Percentiles rank a stretch among this genome's conserved stretches.
Conservation (phyloP, 805 yeast species). For the Schizosaccharomyces lindneri region DNA sequence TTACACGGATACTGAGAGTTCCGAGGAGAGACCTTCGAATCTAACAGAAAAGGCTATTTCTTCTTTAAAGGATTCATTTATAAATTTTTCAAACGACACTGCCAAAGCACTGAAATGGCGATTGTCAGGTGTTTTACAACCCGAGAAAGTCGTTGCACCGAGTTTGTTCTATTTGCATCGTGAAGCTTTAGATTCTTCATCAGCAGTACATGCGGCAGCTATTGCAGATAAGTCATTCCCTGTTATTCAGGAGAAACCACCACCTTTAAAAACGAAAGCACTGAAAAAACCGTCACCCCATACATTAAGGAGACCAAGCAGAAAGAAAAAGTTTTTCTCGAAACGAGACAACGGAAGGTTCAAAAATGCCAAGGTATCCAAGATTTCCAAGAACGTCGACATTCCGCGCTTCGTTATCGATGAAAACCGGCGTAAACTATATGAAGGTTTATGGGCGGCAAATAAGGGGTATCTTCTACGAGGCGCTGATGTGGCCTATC, state of each 20-base stretch:
- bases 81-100: neutral
- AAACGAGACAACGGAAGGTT: neutral
- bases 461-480: constrained; percentile 31
- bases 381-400: neutral
- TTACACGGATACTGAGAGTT: neutral
- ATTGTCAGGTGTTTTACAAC: neutral
- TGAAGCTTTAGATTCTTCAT: neutral
- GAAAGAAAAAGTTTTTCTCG: neutral
- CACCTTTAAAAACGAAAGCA: neutral
- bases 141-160: neutral
- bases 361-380: neutral
- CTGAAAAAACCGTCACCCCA: neutral
- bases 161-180: neutral
- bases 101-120: neutral
- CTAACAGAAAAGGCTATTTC: neutral
- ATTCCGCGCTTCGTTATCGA: neutral
- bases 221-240: neutral
- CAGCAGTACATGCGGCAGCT: neutral
- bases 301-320: neutral
- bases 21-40: neutral
- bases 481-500: constrained; percentile 3
- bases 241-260: neutral
- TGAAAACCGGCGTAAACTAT: constrained; percentile 31
- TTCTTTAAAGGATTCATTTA: neutral
- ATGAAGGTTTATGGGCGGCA: constrained; percentile 85